Conservation (phyloP, 2,329 filamentous ascomycete species). For the Botrytis galanthina region DNA sequence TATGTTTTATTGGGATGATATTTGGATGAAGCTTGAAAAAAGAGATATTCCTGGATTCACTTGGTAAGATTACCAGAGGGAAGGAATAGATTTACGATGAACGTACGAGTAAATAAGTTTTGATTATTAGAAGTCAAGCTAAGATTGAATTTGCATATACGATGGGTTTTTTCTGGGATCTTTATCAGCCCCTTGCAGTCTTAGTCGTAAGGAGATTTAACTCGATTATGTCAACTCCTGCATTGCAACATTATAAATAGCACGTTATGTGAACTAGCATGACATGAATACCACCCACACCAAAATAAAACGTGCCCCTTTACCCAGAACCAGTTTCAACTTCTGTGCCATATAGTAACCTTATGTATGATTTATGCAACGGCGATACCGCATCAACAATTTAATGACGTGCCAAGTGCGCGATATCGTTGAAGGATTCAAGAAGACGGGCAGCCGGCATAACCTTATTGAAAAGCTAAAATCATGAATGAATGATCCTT, state of each 20-base stretch:
- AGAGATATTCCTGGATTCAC: slow-evolving; percentile 5
- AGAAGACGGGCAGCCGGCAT: neutral
- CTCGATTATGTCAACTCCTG: neutral
- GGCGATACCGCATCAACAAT: neutral
- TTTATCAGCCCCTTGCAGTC: neutral
- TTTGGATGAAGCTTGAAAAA: slow-evolving; percentile 17
- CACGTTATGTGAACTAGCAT: neutral
- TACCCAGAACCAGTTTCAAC: neutral
- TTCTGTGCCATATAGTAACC: neutral
- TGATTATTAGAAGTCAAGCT: neutral
- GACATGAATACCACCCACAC: neutral
- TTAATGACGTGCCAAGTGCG: too few species aligned
- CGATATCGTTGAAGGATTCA: neutral
- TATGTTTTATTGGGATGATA: slow-evolving; percentile 18
- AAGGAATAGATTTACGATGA: neutral
- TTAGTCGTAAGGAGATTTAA: neutral
- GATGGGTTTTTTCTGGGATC: neutral
- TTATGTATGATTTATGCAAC: neutral
- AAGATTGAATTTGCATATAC: neutral
- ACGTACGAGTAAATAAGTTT: neutral
- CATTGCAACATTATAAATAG: neutral
- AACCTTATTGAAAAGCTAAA: neutral
- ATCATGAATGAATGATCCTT: neutral
- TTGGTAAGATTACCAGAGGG: neutral
- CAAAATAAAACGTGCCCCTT: neutral